Base-by-base conservation (phyloP, 805 yeast genomes). In the Zygoascus flipseniorum region DNA sequence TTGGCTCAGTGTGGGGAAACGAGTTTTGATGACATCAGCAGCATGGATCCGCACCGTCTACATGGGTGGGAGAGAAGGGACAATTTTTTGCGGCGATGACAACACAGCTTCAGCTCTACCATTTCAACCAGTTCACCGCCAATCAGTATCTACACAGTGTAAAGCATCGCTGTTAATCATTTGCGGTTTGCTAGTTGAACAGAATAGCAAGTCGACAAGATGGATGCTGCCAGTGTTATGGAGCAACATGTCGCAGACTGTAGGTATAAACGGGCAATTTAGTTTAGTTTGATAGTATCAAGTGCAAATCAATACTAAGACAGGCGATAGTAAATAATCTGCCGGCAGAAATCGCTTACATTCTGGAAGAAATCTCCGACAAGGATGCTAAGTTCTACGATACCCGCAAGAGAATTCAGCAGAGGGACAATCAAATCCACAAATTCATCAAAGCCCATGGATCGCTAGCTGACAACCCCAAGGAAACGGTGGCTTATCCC, bases 221-320 rank as follows among this genome's bases (percentile, higher is more conserved):
- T 88, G 96, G 98, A 90, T 70, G 90, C 97, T 2, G 89, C 96
- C n/a, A 79, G 93, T 0, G 78, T 83, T 8, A 67, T 85, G 41
- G 92, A 85, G 58, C 86, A 84, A 60, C 82, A 84, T 54, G 79
- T 84, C 4, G 69, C 72, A 32, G 74, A 71, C 52, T 50, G 64
- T 60, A 47, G 44, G 64, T 58, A 31, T 2, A 42, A 23, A 35
- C 39, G 39, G 13, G 39, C 13, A 35, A 3, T 23, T 23, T 31
- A 11, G 23, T 11, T 13, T 18, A 13, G 16, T 51, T 43, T n/a
- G 39, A 19, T 44, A 10, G 26, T 43, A 19, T 2, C 9, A 26
- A 9, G 3, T 44, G n/a, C 31, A 14, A 11, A 35, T 35, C 5
- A 35, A 5, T 35, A 35, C n/a, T n/a, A n/a, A n/a, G n/a, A 35